These are phyloP conservation scores for Ascochyta koolunga DNA, from an alignment of 2,329 filamentous ascomycete species.

Conservation along the genomic window DNA sequence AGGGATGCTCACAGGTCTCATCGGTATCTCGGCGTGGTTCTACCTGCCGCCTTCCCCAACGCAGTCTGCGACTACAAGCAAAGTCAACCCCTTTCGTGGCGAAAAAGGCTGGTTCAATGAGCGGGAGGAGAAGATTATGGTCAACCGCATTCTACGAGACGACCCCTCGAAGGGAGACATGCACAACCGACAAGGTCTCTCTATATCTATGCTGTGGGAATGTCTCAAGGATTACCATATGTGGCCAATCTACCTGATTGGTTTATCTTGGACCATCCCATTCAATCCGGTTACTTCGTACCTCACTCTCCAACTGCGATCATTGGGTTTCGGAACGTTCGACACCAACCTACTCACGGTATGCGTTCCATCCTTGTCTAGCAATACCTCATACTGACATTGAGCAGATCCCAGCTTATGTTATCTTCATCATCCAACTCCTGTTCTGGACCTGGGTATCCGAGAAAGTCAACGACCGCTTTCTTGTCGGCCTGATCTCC, in stretches of 20 bases:
- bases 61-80: constrained; percentile 61
- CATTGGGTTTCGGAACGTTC: constrained; percentile 46
- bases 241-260: constrained; percentile 52
- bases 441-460: constrained; percentile 58
- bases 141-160: constrained; percentile 65
- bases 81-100: constrained; percentile 57
- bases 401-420: constrained; percentile 51
- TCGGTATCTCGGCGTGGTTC: constrained; percentile 45
- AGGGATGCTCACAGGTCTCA: constrained; percentile 45
- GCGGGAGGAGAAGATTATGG: constrained; percentile 71
- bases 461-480: constrained; percentile 58
- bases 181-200: constrained; percentile 65
- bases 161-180: constrained; percentile 65
- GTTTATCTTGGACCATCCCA: constrained; percentile 47
- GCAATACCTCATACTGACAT: not conserved
- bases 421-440: constrained; percentile 56
- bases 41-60: constrained; percentile 62
- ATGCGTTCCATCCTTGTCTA: not conserved
- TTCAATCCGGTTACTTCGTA: constrained; percentile 39
- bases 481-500: constrained; percentile 53
- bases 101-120: constrained; percentile 71
- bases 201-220: constrained; percentile 55
- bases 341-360: constrained; percentile 48
- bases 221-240: constrained; percentile 62
- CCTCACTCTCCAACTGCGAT: constrained; percentile 44